A percentile compares a stretch with the other conserved stretches of the same genome.
These are phyloP conservation scores for Vanrija sp. DNA, from an alignment of 1,284 basidiomycete species.

Conservation along the genomic window DNA sequence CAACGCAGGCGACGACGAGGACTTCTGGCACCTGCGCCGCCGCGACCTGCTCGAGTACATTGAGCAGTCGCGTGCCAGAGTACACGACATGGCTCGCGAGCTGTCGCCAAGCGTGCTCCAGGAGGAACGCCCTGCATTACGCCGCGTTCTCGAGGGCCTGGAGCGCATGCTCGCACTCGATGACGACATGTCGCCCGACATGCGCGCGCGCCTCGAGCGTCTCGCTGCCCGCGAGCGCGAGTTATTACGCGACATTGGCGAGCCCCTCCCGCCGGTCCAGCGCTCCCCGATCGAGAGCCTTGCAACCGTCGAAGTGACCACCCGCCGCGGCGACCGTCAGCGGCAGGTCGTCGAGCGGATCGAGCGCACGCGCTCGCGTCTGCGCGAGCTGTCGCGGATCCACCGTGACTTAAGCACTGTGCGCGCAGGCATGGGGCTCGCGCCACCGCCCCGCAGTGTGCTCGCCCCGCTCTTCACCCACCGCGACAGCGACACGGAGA, in stretches of 20 bases:
- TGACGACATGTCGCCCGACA: background rate
- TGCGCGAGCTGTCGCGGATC: slow-evolving; percentile 6
- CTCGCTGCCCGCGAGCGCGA: slow-evolving; percentile 6
- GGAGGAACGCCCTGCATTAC: slow-evolving; percentile 2
- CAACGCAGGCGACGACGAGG: background rate
- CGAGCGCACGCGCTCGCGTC: slow-evolving; percentile 3
- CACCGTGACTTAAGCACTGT: slow-evolving; percentile 4
- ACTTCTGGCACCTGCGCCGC: background rate
- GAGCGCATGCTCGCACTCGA: slow-evolving; percentile 6
- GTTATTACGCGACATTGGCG: slow-evolving; percentile 1
- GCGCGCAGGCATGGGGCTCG: slow-evolving; percentile 2
- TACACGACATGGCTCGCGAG: slow-evolving; percentile 1
- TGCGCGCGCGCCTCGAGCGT: slow-evolving; percentile 5
- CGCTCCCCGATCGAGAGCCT: background rate
- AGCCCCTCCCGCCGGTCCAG: background rate
- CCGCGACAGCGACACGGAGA: slow-evolving; percentile 10
- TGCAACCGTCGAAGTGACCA: background rate
- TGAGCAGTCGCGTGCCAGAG: slow-evolving; percentile 6
- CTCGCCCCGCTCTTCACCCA: background rate
- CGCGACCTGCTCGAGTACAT: background rate
- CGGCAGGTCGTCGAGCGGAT: slow-evolving; percentile 3
- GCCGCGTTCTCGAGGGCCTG: slow-evolving; percentile 5
- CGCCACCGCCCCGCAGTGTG: too few relatives aligned
- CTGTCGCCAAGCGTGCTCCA: background rate
- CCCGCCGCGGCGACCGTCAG: background rate